phyloP scores from a whole-genome alignment of 2,329 filamentous ascomycete genomes.

The Chrysoporthe puriensis region DNA sequence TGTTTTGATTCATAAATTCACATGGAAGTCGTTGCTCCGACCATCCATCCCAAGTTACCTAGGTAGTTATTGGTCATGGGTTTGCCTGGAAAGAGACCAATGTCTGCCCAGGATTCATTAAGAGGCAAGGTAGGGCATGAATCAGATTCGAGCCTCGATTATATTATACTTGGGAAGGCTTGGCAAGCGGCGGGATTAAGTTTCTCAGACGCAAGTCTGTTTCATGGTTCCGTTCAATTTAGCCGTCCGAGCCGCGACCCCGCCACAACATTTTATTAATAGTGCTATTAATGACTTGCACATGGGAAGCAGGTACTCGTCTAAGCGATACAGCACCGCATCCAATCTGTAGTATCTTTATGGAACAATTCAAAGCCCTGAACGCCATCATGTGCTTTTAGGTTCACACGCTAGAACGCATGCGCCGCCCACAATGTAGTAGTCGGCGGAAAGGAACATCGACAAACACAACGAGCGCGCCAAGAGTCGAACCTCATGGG shows the following conservation, averaged over 20 bases:
- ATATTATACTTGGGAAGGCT: background rate
- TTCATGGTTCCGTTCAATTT: slow-evolving; percentile 1
- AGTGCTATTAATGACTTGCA: background rate
- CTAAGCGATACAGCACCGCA: background rate
- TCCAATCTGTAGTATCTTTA: background rate
- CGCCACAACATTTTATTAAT: background rate
- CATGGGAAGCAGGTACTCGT: background rate
- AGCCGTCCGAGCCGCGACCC: background rate
- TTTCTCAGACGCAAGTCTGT: background rate
- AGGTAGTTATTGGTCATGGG: background rate
- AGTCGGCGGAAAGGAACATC: background rate
- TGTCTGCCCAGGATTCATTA: background rate
- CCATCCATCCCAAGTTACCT: background rate
- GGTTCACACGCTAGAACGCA: background rate
- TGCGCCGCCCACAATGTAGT: background rate
- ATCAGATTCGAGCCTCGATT: background rate
- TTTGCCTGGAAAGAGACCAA: background rate
- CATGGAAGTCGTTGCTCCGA: slow-evolving; percentile 5
- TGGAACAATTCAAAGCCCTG: background rate
- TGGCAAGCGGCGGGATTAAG: background rate
- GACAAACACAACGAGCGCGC: too few relatives aligned
- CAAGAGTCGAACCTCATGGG: too few relatives aligned
- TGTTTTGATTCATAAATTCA: background rate
- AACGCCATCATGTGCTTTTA: background rate
- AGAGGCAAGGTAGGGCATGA: background rate